Percentiles rank a stretch among this genome's conserved stretches.
Conservation (phyloP, 1,284 basidiomycete genomes). For the Sanghuangporus sanghuang region DNA sequence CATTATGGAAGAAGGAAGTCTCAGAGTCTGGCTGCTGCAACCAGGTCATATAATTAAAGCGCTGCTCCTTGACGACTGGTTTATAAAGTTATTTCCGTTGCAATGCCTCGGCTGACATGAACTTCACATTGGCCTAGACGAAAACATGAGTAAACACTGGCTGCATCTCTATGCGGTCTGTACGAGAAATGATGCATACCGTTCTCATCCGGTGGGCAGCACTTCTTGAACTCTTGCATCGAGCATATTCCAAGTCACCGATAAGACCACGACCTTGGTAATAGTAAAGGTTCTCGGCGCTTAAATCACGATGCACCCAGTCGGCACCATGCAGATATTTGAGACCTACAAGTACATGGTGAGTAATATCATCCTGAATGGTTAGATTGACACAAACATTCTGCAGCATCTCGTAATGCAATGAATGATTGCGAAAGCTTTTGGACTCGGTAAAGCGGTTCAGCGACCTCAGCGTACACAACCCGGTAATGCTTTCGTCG, state of each 20-base stretch:
- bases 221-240: background rate
- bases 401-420: background rate
- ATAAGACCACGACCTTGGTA: background rate
- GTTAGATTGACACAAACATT: background rate
- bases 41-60: background rate
- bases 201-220: background rate
- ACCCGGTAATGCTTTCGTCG: background rate
- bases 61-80: background rate
- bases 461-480: background rate
- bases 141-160: background rate
- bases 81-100: background rate
- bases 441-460: background rate
- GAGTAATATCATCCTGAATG: background rate
- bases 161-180: background rate
- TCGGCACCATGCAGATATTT: background rate
- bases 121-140: background rate
- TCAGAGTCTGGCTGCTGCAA: background rate
- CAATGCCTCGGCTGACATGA: background rate
- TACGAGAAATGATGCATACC: background rate
- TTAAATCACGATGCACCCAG: background rate
- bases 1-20: background rate
- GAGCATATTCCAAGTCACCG: constrained; percentile 1
- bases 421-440: background rate
- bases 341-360: background rate
- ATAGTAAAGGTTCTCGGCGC: background rate